These are phyloP conservation scores for Fusarium musae DNA, from an alignment of 2,329 filamentous ascomycete genomes.

Conservation along the genomic window DNA sequence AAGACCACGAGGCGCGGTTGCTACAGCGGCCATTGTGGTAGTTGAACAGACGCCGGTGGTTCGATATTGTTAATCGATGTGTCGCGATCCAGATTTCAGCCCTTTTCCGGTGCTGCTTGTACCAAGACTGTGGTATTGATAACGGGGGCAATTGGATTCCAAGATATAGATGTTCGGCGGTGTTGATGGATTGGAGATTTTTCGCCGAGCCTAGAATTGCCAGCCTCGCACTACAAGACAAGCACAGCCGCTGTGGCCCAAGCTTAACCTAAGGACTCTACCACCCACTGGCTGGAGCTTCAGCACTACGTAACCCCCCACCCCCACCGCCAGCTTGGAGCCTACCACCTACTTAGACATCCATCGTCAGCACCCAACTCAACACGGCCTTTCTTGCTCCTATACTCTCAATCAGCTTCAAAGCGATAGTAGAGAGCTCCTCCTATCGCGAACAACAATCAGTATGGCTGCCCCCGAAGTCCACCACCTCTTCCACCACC, in stretches of 20 bases:
- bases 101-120: not conserved
- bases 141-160: slow-evolving; percentile 16
- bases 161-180: slow-evolving; percentile 20
- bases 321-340: slow-evolving; percentile 37
- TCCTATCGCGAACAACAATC: slow-evolving; percentile 55
- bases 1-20: slow-evolving; percentile 54
- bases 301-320: slow-evolving; percentile 44
- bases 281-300: slow-evolving; percentile 27
- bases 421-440: slow-evolving; percentile 94
- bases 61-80: not conserved
- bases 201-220: slow-evolving; percentile 33
- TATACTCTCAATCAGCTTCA: slow-evolving; percentile 25
- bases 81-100: not conserved
- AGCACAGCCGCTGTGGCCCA: slow-evolving; percentile 37
- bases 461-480: slow-evolving; percentile 88
- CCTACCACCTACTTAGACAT: slow-evolving; percentile 3
- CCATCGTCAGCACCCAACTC: slow-evolving; percentile 30
- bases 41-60: not conserved
- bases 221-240: slow-evolving; percentile 38
- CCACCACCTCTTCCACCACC: slow-evolving; percentile 95
- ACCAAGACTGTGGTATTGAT: slow-evolving; percentile 11
- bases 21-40: slow-evolving; percentile 49
- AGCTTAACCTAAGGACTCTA: slow-evolving; percentile 26
- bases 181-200: slow-evolving; percentile 45
- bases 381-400: slow-evolving; percentile 16